These are phyloP conservation scores for Cladosporium sp. DNA, from an alignment of 2,329 filamentous ascomycete species.

Conservation along the genomic window DNA sequence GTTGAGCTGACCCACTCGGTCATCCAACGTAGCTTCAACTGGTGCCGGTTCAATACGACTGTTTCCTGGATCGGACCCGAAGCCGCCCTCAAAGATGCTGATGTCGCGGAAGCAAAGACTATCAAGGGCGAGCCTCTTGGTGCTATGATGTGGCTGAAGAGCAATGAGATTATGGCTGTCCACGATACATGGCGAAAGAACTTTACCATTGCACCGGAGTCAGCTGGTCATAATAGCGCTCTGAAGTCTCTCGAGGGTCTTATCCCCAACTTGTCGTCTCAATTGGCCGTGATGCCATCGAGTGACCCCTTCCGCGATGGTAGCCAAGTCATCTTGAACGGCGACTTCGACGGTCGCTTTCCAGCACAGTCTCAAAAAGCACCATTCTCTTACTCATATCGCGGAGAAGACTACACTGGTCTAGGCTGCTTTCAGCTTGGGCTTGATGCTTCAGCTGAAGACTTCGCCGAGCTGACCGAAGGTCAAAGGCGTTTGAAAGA, in stretches of 20 bases:
- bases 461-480: conserved; percentile 43
- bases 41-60: conserved; percentile 46
- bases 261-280: conserved; percentile 24
- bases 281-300: conserved; percentile 17
- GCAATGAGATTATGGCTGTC: conserved; percentile 39
- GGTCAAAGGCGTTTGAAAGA: conserved; percentile 41
- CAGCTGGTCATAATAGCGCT: conserved; percentile 3
- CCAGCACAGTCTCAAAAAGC: conserved; percentile 13
- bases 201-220: conserved; percentile 16
- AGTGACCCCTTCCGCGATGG: conserved; percentile 8
- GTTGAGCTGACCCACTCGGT: conserved; percentile 38
- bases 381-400: conserved; percentile 12
- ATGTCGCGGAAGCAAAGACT: conserved; percentile 25
- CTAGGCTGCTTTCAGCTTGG: conserved; percentile 42
- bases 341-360: conserved; percentile 11
- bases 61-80: conserved; percentile 42
- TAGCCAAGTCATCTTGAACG: conserved; percentile 12
- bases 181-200: conserved; percentile 39
- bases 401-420: conserved; percentile 13
- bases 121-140: conserved; percentile 37
- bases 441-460: conserved; percentile 36
- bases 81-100: conserved; percentile 36
- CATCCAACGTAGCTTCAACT: conserved; percentile 40
- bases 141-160: conserved; percentile 46
- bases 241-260: conserved; percentile 15